Evolutionary conservation across 257 asterid species (phyloP).

Genomic region (Mitragyna speciosa): DNA sequence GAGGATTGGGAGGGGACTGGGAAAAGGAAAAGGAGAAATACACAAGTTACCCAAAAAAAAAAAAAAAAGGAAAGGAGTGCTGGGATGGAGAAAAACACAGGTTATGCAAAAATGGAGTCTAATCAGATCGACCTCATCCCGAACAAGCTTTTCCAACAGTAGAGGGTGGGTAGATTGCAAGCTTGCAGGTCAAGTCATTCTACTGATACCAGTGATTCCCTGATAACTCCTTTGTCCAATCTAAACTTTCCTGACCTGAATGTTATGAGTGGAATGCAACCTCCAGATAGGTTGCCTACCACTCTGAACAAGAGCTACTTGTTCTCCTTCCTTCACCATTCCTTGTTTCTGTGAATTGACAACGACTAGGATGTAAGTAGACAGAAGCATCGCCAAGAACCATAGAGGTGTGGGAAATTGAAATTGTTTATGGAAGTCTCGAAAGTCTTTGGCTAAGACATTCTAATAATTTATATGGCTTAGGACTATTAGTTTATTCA

Average conservation of each 20-base stretch:
- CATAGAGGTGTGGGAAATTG: neutral
- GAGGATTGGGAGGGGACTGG: neutral
- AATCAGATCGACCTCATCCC: neutral
- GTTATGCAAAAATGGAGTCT: neutral
- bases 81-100: neutral
- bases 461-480: too few relatives aligned
- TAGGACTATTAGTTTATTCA: neutral
- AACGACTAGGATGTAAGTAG: neutral
- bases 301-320: slow-evolving; percentile 93
- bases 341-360: slow-evolving; percentile 59
- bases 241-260: slow-evolving; percentile 86
- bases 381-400: neutral
- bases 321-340: slow-evolving; percentile 90
- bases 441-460: neutral
- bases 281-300: slow-evolving; percentile 82
- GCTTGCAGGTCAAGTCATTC: neutral
- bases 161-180: neutral
- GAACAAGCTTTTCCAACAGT: neutral
- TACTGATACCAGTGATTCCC: neutral
- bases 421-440: neutral
- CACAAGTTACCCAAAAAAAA: neutral
- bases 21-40: neutral
- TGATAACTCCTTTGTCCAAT: slow-evolving; percentile 9
- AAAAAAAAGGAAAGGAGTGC: neutral
- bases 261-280: slow-evolving; percentile 84